Evolutionary conservation across 371 early-diverging fungal genomes (phyloP).

Genomic region (Chytridium lagenaria): DNA sequence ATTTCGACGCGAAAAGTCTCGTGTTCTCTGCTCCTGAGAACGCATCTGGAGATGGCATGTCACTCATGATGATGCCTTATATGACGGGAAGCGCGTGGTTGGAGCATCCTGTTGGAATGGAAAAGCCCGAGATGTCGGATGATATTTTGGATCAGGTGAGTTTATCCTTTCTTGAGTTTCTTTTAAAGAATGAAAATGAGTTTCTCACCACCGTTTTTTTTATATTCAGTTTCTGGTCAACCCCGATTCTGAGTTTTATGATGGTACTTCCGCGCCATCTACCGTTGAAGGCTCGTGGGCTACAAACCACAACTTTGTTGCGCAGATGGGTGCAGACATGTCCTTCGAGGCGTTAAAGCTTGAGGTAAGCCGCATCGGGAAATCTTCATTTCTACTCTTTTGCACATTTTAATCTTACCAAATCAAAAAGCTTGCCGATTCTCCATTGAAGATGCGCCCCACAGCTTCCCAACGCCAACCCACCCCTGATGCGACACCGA

Average conservation of each 20-base stretch:
- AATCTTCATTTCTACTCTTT: too few relatives aligned
- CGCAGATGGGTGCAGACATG: background rate
- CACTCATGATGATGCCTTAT: too few relatives aligned
- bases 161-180: background rate
- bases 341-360: background rate
- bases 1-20: too few relatives aligned
- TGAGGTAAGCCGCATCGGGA: background rate
- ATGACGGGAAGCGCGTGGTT: too few relatives aligned
- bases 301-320: background rate
- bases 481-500: constrained; percentile 4
- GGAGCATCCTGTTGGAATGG: too few relatives aligned
- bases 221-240: constrained; percentile 12
- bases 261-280: background rate
- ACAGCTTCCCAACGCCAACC: background rate
- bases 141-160: constrained; percentile 13
- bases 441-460: background rate
- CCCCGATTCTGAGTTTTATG: constrained; percentile 2
- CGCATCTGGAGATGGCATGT: too few relatives aligned
- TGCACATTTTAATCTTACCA: background rate
- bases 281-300: background rate
- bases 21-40: too few relatives aligned
- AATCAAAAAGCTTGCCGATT: background rate
- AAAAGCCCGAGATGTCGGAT: background rate
- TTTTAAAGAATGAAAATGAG: background rate
- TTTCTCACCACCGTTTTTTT: background rate